A percentile compares a stretch with the other conserved stretches of the same genome.
These are phyloP conservation scores for Microstegium vimineum DNA, from an alignment of 176 grass and related monocot genomes.

Conservation along the genomic window DNA sequence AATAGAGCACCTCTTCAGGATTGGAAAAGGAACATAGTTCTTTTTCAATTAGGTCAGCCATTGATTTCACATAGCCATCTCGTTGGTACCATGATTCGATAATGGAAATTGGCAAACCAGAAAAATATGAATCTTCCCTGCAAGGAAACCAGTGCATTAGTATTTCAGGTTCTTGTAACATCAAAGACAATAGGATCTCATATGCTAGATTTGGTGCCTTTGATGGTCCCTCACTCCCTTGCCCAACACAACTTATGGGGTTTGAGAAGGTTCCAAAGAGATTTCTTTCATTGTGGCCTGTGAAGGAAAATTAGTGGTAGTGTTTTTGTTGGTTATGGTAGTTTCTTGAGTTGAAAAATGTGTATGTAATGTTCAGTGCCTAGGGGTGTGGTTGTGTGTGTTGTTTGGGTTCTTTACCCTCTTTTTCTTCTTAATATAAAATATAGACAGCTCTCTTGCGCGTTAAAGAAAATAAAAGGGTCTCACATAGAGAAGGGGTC, in stretches of 20 bases:
- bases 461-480: background rate
- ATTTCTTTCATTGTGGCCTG: background rate
- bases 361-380: background rate
- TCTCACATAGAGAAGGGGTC: background rate
- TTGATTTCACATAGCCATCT: conserved; percentile 91
- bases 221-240: background rate
- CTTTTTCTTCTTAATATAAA: background rate
- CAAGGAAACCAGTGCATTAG: background rate
- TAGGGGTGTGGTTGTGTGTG: background rate
- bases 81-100: conserved; percentile 96
- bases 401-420: background rate
- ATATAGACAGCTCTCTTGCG: background rate
- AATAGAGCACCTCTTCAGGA: conserved; percentile 64
- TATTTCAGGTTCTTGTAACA: background rate
- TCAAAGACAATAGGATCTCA: background rate
- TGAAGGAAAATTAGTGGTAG: background rate
- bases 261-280: too few relatives aligned
- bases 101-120: conserved; percentile 80
- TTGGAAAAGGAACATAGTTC: conserved; percentile 58
- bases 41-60: conserved; percentile 85
- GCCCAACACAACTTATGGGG: too few relatives aligned
- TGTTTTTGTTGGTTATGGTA: background rate
- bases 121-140: conserved; percentile 92
- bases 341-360: background rate
- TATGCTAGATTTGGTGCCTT: background rate